Base-by-base conservation (phyloP, 2,329 filamentous ascomycete species). In the Whalleya microplaca region DNA sequence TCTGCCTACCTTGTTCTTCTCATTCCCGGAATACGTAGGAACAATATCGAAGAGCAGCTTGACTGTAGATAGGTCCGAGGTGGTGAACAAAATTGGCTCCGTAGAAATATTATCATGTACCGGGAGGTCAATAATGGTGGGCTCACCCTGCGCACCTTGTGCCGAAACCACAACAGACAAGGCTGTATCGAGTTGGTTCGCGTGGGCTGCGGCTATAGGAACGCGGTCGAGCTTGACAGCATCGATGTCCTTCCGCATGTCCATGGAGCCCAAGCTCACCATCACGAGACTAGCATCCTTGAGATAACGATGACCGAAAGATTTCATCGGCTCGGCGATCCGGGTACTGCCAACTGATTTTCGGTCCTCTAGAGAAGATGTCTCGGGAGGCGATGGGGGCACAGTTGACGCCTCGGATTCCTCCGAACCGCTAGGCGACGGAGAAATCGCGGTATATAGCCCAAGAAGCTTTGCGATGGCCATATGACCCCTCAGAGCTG, bases 251-350 rank as follows among this genome's bases (percentile, higher is more conserved):
- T 95, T 96, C 52, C 92, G 86, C 76, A 91, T 90, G 70, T 99
- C 95, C 91, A 97, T 96, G 0, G 91, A 94, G 0, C 95, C 95
- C 8, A 99, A 78, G 68, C 92, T 97, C 66, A 99, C 93, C 47
- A 98, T 80, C 3, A 99, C 85, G 79, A 99, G 87, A 61, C 91
- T 91, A 67, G 96, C 88, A 49, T 96, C 86, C 18, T 87, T 96
- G 48, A 99, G 82, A 74, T 98, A 99, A 51, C 94, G 87, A 78
- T 99, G 95, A 53, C 95, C 95, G 73, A 98, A 99, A 1, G 92
- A 91, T 75, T 98, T 98, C 63, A 98, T 84, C 4, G 93, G 89
- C 62, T 97, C 92, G 2, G 87, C 78, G 6, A 81, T 76, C 48
- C 86, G 80, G 5, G 80, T 73, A 19, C 72, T 66, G 51, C 78